Conservation (phyloP, 805 yeast genomes). For the Candida nitratophila region DNA sequence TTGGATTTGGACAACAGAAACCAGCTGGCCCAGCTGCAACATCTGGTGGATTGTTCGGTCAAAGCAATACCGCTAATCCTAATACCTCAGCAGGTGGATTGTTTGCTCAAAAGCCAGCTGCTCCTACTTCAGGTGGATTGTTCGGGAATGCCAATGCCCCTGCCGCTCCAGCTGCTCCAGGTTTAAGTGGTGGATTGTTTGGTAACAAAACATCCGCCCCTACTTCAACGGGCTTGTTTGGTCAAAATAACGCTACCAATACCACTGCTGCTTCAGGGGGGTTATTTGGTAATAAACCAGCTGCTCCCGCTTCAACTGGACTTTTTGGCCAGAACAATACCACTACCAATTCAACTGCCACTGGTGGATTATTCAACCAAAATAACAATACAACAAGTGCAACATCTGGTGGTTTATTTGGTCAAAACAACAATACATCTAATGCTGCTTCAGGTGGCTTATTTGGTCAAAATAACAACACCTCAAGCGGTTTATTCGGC, state of each 20-base stretch:
- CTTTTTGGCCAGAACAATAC: conserved; percentile 6
- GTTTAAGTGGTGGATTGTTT: conserved; percentile 8
- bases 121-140: conserved; percentile 2
- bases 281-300: conserved; percentile 8
- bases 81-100: conserved; percentile 6
- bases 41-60: conserved; percentile 6
- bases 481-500: conserved; percentile 12
- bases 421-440: conserved; percentile 5
- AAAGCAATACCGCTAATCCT: not conserved
- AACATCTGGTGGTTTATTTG: conserved; percentile 5
- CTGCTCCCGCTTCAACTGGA: conserved; percentile 13
- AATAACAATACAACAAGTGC: conserved; percentile 2
- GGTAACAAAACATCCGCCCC: conserved; percentile 12
- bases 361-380: conserved; percentile 9
- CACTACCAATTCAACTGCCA: conserved; percentile 3
- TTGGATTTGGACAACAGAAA: not conserved
- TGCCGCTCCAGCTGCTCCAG: conserved; percentile 3
- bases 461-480: conserved; percentile 9
- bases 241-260: conserved; percentile 3
- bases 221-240: conserved; percentile 4
- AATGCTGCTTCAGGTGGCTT: conserved; percentile 18
- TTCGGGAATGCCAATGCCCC: conserved; percentile 4
- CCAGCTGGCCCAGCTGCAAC: not conserved
- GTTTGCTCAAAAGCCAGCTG: conserved; percentile 5
- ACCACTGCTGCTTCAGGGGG: conserved; percentile 13